Evolutionary conservation across 108 stramenopile species (phyloP), one percentile per base, ranked within the genome.

Genomic region (Nitzschia sp.): DNA sequence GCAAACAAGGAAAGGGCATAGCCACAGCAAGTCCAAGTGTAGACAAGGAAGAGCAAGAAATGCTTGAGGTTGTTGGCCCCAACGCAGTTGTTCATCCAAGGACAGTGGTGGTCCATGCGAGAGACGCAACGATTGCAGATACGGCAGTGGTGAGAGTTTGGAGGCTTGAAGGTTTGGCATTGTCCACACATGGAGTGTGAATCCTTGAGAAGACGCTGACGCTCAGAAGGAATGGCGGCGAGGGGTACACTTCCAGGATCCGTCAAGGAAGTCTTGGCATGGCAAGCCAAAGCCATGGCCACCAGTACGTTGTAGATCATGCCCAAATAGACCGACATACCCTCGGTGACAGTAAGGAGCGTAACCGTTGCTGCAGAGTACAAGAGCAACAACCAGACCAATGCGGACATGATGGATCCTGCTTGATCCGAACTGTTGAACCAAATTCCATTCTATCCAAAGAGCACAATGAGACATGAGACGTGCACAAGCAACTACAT

Each of bases 61-160:
- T 87, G 86, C 79, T 97, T 62, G 10, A 63, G 37, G 34, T 55
- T 71, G 70, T 62, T 59, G 24, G 61, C 52, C 5, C 53, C 55
- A 39, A 71, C 51, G 29, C 51, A 73, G 37, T 64, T 60, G 63
- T 65, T 64, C 58, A 97, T 94, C 95, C 95, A 96, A 0, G 95
- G 95, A 83, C 97, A 98, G 71, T 98, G 97, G 77, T 98, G 97
- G 77, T 91, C 97, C 97, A 98, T 96, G 53, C 91, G 51, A 19
- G 80, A 76, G 20, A 96, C 88, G 76, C 97, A 98, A 15, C 97
- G 81, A 75, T 88, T 82, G 77, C 97, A 98, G 37, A 96, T 94
- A n/a, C 95, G 76, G 81, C 97, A 98, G 69, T 98, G 97, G 72
- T 98, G 97, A 9, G 95, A 91, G 25, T 84, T 64, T 8, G 89